A percentile compares a stretch with the other conserved stretches of the same genome.
Evolutionary conservation across 257 asterid genomes (phyloP).

Genomic region (Nicotiana attenuata): DNA sequence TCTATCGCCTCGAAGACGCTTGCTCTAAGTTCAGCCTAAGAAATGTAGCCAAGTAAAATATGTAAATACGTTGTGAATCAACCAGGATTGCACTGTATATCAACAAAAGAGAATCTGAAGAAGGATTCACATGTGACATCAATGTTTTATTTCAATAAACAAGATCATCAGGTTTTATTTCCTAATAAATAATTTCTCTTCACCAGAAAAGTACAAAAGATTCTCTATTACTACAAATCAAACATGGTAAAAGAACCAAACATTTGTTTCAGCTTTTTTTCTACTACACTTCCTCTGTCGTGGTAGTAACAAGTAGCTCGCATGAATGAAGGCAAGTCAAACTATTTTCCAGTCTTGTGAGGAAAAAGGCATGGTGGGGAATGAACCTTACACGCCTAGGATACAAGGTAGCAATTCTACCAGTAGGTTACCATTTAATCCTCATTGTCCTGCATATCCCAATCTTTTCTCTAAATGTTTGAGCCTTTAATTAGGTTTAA

Average conservation of each 20-base stretch:
- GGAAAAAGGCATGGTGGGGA: not conserved
- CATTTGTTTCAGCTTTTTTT: not conserved
- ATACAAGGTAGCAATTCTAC: not conserved
- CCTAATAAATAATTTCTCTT: not conserved
- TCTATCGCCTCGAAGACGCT: constrained; percentile 97
- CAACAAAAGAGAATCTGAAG: not conserved
- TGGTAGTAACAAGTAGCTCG: not conserved
- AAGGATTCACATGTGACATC: not conserved
- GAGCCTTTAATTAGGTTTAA: not conserved
- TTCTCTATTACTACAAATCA: not conserved
- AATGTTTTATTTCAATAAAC: not conserved
- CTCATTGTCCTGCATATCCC: not conserved
- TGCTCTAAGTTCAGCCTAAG: constrained; percentile 91
- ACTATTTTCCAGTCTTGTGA: no score
- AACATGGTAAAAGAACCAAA: not conserved
- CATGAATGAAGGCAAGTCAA: not conserved
- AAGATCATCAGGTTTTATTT: not conserved
- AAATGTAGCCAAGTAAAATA: constrained; percentile 5
- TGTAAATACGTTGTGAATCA: not conserved
- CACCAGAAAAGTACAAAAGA: not conserved
- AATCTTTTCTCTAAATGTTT: not conserved
- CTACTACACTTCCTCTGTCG: not conserved
- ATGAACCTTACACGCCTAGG: not conserved
- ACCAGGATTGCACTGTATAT: not conserved
- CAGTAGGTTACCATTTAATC: not conserved